These are phyloP conservation scores for Aspergillus sp. DNA, from an alignment of 2,329 filamentous ascomycete genomes.

Conservation along the genomic window DNA sequence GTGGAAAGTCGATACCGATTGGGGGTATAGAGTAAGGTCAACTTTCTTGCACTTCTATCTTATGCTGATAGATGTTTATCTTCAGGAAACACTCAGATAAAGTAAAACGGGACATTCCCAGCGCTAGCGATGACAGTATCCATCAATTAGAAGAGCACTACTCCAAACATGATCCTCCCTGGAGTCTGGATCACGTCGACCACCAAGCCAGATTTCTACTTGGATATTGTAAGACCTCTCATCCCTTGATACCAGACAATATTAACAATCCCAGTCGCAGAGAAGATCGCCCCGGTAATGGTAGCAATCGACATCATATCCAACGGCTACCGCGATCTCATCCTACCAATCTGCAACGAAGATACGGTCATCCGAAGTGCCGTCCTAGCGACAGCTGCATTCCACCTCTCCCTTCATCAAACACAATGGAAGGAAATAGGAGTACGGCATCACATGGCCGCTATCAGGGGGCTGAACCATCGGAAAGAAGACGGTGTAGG, in stretches of 20 bases:
- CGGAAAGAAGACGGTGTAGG: not conserved
- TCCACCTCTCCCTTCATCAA: conserved; percentile 3
- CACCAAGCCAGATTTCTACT: conserved; percentile 2
- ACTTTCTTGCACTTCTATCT: not conserved
- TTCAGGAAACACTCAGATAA: not conserved
- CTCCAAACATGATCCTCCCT: not conserved
- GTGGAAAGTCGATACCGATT: conserved; percentile 2
- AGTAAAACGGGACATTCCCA: not conserved
- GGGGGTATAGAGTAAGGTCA: not conserved
- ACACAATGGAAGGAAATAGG: conserved; percentile 1
- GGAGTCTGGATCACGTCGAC: not conserved
- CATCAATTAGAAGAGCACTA: not conserved
- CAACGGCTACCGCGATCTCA: conserved; percentile 11
- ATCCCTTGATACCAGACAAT: not conserved
- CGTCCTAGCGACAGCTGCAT: conserved; percentile 7
- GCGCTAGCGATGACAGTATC: not conserved
- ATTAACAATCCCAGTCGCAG: conserved; percentile 7
- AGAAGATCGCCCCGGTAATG: conserved; percentile 10
- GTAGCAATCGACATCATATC: conserved; percentile 7
- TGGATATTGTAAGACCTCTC: not conserved
- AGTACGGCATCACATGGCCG: not conserved
- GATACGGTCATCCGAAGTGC: conserved; percentile 8
- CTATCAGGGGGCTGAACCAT: conserved; percentile 1
- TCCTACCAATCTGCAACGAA: conserved; percentile 8
- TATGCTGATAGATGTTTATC: not conserved